These are phyloP conservation scores for Starmerella stigmatis DNA, from an alignment of 805 yeast genomes.

Conservation along the genomic window DNA sequence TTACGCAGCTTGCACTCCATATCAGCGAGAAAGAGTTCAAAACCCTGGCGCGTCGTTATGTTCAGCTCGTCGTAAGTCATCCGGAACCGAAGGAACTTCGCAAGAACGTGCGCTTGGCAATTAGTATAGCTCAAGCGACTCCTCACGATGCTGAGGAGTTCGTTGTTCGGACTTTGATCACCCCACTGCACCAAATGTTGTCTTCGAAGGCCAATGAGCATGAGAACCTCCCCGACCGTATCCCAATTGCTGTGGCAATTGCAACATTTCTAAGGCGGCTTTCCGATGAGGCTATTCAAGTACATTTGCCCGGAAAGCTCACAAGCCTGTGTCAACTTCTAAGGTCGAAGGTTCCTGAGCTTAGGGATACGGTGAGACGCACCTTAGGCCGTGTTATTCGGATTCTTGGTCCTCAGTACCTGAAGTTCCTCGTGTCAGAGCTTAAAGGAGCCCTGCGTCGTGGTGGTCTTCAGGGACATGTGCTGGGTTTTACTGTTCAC, in stretches of 20 bases:
- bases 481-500: constrained; percentile 80
- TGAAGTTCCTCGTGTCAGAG: constrained; percentile 67
- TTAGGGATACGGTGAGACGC: constrained; percentile 77
- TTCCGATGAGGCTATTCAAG: constrained; percentile 43
- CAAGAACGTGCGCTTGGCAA: constrained; percentile 44
- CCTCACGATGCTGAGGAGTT: constrained; percentile 27
- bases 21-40: constrained; percentile 72
- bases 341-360: constrained; percentile 72
- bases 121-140: constrained; percentile 22
- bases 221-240: constrained; percentile 62
- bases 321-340: constrained; percentile 83
- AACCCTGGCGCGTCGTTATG: constrained; percentile 62
- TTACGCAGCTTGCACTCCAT: constrained; percentile 47
- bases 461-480: constrained; percentile 82
- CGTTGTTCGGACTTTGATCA: constrained; percentile 48
- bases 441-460: constrained; percentile 65
- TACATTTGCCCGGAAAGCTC: constrained; percentile 67
- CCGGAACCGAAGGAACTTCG: constrained; percentile 35
- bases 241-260: constrained; percentile 73
- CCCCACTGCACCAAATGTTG: constrained; percentile 51
- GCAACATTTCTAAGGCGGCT: constrained; percentile 57
- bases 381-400: constrained; percentile 55
- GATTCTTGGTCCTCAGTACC: constrained; percentile 60
- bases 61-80: constrained; percentile 38
- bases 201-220: constrained; percentile 47